Conservation (phyloP, 805 yeast genomes). For the Cyberlindnera americana region DNA sequence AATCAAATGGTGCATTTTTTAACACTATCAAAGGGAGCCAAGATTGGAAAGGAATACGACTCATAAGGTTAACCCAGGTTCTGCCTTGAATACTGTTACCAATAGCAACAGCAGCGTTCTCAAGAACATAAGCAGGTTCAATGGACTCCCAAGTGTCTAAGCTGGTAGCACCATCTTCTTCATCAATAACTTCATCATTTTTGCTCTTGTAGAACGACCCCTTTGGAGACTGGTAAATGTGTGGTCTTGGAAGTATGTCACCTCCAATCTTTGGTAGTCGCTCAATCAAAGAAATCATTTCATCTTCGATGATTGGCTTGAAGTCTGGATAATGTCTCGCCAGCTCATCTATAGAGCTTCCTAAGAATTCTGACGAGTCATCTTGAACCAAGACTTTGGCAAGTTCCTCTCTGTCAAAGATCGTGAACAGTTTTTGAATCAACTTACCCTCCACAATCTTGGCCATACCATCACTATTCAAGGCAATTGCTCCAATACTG, state of each 20-base stretch:
- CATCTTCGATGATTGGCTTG: slow-evolving; percentile 52
- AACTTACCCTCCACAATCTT: slow-evolving; percentile 43
- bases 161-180: slow-evolving; percentile 39
- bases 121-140: slow-evolving; percentile 42
- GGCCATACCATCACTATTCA: slow-evolving; percentile 68
- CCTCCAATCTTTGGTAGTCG: slow-evolving; percentile 39
- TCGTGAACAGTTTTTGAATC: slow-evolving; percentile 43
- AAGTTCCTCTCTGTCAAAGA: slow-evolving; percentile 45
- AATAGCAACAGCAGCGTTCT: slow-evolving; percentile 44
- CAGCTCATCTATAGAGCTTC: slow-evolving; percentile 71
- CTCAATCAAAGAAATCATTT: slow-evolving; percentile 43
- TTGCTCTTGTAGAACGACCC: slow-evolving; percentile 40
- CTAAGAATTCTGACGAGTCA: slow-evolving; percentile 54
- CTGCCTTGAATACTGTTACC: slow-evolving; percentile 44
- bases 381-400: slow-evolving; percentile 53
- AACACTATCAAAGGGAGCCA: slow-evolving; percentile 49
- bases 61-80: slow-evolving; percentile 27
- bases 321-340: slow-evolving; percentile 79
- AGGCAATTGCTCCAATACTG: slow-evolving; percentile 75
- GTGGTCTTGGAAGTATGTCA: slow-evolving; percentile 35
- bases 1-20: slow-evolving; percentile 59
- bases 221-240: slow-evolving; percentile 40
- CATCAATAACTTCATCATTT: slow-evolving; percentile 39
- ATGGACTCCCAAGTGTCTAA: slow-evolving; percentile 52
- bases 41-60: slow-evolving; percentile 36